phyloP scores from a whole-genome alignment of 2,329 filamentous ascomycete species.

The Cercospora sp. region DNA sequence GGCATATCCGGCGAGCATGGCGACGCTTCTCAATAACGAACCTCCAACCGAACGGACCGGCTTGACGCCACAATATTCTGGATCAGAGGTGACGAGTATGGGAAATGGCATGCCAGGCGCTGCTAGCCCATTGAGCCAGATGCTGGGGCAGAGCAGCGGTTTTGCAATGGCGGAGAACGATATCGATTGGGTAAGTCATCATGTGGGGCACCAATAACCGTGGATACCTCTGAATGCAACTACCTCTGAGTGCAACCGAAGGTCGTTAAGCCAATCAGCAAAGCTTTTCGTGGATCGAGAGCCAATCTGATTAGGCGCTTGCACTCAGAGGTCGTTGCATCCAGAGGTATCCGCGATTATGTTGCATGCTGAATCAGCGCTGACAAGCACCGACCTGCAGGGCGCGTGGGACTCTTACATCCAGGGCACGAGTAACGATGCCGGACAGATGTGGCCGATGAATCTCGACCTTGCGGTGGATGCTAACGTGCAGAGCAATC shows the following conservation, averaged over 20 bases:
- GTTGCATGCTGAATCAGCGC: conserved; percentile 3
- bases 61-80: conserved; percentile 39
- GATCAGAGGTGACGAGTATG: conserved; percentile 36
- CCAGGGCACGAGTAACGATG: conserved; percentile 55
- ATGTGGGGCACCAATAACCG: background rate
- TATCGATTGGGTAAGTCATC: conserved; percentile 55
- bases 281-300: too few relatives aligned
- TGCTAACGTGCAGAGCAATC: conserved; percentile 33
- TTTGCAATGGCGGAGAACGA: conserved; percentile 57
- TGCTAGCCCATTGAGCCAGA: conserved; percentile 39
- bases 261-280: too few relatives aligned
- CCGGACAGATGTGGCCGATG: conserved; percentile 48
- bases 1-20: conserved; percentile 38
- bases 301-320: too few relatives aligned
- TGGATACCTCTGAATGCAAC: too few relatives aligned
- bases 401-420: conserved; percentile 70
- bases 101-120: conserved; percentile 35
- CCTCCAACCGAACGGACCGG: conserved; percentile 35
- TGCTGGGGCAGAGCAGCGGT: conserved; percentile 35
- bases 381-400: conserved; percentile 41
- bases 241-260: too few relatives aligned
- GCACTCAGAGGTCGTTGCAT: too few relatives aligned
- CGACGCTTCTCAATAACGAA: conserved; percentile 40
- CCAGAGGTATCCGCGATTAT: background rate
- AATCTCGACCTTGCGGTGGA: conserved; percentile 37